Base-by-base conservation (phyloP, 2,329 filamentous ascomycete species). In the Nothophaeocryptopus gaeumannii region DNA sequence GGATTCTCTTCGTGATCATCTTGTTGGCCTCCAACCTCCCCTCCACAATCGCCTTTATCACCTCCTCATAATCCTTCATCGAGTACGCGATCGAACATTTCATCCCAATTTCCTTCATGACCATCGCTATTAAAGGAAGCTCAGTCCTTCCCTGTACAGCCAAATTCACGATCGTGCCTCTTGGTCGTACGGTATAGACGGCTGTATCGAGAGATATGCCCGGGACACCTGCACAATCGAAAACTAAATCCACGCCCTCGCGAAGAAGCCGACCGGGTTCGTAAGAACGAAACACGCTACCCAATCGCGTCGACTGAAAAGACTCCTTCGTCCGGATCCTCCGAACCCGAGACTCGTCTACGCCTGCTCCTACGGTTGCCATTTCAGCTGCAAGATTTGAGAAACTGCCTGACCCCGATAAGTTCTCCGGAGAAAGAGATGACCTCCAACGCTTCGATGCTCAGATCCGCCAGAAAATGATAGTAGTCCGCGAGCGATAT, bases 141-240 rank as follows among this genome's bases (percentile, higher is more conserved):
- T 26, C 20, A 3, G 20, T 7, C 20, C 20, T 3, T 11, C 11
- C 29, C 9, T 43, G 40, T 10, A 43, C 26, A 1, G 40, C 40
- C 3, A 43, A 12, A 16, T 51, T 47, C 0, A 51, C 31, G 26
- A 51, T 31, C 12, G 43, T 51, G 14, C 39, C 38, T 33, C 39
- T 15, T 1, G 49, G 35, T 11, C 45, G 44, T 9, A 41, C 32
- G 30, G 43, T 39, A 12, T 43, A 38, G 8, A 51, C 38, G n/a
- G 44, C 49, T 3, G 49, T 47, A 26, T 51, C 39, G 38, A 51
- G 42, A 1, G 49, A 46, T n/a, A 38, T 37, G 16, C 43, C 45
- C 2, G 31, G 30, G 10, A 51, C 49, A 2, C 49, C 49, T 9
- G 49, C 49, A 14, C 49, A 51, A 31, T 51, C 49, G 34, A 47